These are phyloP conservation scores for Solanum ossicruentum DNA, from an alignment of 257 asterid species.

Conservation along the genomic window DNA sequence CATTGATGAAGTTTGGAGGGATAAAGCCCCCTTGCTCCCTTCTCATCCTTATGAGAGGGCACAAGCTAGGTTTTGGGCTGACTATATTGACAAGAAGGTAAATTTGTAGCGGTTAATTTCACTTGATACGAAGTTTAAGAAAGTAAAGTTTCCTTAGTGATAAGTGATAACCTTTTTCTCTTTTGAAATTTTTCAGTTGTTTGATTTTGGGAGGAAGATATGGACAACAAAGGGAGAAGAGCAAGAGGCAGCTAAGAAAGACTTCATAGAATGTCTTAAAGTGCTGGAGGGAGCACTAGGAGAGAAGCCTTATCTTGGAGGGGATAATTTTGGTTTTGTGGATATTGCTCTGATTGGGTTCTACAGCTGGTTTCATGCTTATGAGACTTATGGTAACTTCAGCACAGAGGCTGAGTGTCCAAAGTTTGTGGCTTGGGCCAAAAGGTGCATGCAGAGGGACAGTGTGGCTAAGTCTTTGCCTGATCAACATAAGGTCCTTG, in stretches of 20 bases:
- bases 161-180: not conserved
- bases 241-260: conserved; percentile 9
- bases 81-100: conserved; percentile 16
- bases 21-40: conserved; percentile 6
- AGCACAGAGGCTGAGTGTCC: conserved; percentile 27
- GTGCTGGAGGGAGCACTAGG: conserved; percentile 1
- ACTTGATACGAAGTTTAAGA: too few relatives aligned
- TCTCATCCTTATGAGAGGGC: conserved; percentile 5
- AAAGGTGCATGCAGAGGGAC: conserved; percentile 25
- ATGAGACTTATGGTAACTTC: conserved; percentile 11
- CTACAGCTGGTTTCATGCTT: conserved; percentile 11
- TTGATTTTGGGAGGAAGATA: not conserved
- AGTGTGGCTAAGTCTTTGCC: conserved; percentile 23
- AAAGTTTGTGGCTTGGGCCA: conserved; percentile 24
- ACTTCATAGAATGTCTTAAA: not conserved
- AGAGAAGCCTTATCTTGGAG: conserved; percentile 10
- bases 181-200: not conserved
- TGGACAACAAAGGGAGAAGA: conserved; percentile 5
- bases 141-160: too few relatives aligned
- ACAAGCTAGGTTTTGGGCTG: conserved; percentile 4
- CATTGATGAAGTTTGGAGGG: conserved; percentile 11
- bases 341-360: conserved; percentile 6
- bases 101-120: not conserved
- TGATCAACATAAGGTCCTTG: conserved; percentile 11
- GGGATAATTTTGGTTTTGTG: conserved; percentile 2